Evolutionary conservation across 768 basidiomycete genomes (phyloP), one percentile per base, ranked within the genome.

Genomic region (Dentipellis fragilis): DNA sequence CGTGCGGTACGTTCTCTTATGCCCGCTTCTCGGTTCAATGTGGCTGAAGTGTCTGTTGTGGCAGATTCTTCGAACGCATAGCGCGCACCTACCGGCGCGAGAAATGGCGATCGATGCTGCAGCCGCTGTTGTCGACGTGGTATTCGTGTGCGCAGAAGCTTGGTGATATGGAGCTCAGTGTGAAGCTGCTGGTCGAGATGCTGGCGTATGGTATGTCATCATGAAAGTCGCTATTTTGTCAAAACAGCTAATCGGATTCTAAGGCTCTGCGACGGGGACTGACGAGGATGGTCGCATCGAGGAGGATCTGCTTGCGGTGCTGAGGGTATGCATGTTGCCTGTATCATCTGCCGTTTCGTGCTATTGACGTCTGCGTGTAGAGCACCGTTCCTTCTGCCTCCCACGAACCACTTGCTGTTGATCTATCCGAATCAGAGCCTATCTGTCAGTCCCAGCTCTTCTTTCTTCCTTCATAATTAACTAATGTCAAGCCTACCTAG

Each of bases 41-140:
- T 29, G 29, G 6, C 6, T 29, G 29, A 37, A 49, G 45, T 34
- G 11, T 29, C 23, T 22, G 9, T 36, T 17, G 21, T 22, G 39
- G 6, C 14, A 94, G 90, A 49, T 98, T 95, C 71, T 92, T 93
- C 67, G 94, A 95, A 65, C 83, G 93, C 12, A 95, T 97, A 57
- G 85, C 88, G 1, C 87, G 83, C 66, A 87, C 85, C 0, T 97
- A 96, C 65, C 81, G 87, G n/a, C 75, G 80, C 51, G 93, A 97
- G 67, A 75, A 78, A 51, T 98, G 93, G 93, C 72, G 74, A 9
- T 65, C 78, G 0, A 78, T 96, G 71, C 75, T 95, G 14, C 76
- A 76, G 49, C 82, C 89, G 8, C 79, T 96, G 10, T 74, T 94
- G 46, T 72, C 75, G 38, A 82, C 83, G 37, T 93, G 90, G 89